Conservation (phyloP, 1,139 yeast species). For the Lodderomyces jiufengensis region DNA sequence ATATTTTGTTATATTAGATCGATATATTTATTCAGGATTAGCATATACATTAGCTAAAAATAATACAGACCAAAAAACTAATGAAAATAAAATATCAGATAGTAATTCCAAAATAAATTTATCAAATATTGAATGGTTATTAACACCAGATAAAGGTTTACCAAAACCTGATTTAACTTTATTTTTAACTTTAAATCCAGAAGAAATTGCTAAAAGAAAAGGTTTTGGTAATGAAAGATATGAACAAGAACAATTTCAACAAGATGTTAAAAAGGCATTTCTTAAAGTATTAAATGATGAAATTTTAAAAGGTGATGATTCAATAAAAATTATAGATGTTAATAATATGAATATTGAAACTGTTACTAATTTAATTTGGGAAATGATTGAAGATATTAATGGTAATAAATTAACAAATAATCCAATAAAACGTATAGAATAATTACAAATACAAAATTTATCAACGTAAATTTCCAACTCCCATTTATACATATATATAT, state of each 20-base stretch:
- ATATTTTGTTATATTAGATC: constrained; percentile 62
- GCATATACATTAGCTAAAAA: constrained; percentile 88
- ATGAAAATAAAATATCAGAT: constrained; percentile 6
- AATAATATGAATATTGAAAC: constrained; percentile 53
- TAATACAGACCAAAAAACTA: constrained; percentile 6
- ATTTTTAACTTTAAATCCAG: constrained; percentile 62
- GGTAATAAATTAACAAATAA: constrained; percentile 15
- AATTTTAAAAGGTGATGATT: constrained; percentile 18
- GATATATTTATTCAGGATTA: constrained; percentile 90
- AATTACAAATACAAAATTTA: no score
- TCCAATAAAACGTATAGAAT: constrained; percentile 13
- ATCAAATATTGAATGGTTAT: constrained; percentile 68
- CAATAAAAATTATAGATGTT: constrained; percentile 54
- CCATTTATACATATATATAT: no score
- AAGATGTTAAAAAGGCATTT: constrained; percentile 60
- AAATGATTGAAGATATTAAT: constrained; percentile 15
- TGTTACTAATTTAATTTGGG: constrained; percentile 42
- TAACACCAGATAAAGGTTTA: constrained; percentile 75
- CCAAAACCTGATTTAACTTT: constrained; percentile 84
- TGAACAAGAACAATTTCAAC: constrained; percentile 72
- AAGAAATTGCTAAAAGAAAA: constrained; percentile 51
- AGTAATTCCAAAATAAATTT: constrained; percentile 3
- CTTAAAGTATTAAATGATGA: constrained; percentile 35
- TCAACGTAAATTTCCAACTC: no score
- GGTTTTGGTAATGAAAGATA: constrained; percentile 94